phyloP scores from a whole-genome alignment of 106 monocot species.

The Platanthera guangdongensis region DNA sequence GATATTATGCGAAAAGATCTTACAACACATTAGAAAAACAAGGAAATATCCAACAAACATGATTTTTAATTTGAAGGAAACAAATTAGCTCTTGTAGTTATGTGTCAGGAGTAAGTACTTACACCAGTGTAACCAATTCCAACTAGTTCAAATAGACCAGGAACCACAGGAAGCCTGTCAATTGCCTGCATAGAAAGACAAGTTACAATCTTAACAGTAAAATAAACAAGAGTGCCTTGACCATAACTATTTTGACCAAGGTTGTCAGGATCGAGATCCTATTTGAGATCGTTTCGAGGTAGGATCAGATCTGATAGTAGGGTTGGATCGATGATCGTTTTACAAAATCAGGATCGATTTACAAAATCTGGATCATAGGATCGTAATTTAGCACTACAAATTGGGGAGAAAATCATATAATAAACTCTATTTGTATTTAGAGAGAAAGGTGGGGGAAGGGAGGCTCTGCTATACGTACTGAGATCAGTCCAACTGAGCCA shows the following conservation, averaged over 20 bases:
- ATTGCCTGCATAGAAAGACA: conserved; percentile 55
- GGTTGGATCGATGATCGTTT: too few species aligned
- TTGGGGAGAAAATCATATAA: neutral
- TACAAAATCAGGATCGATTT: too few species aligned
- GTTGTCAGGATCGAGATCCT: too few species aligned
- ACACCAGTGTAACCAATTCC: conserved; percentile 94
- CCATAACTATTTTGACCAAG: neutral
- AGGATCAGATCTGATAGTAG: too few species aligned
- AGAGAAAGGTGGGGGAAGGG: neutral
- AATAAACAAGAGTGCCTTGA: neutral
- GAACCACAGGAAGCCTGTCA: conserved; percentile 62
- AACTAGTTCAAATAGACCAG: conserved; percentile 77
- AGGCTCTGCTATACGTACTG: conserved; percentile 28
- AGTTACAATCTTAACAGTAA: neutral
- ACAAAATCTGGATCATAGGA: too few species aligned
- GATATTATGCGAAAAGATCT: too few species aligned
- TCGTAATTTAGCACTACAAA: neutral
- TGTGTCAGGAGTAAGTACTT: conserved; percentile 14
- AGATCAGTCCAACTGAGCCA: conserved; percentile 63
- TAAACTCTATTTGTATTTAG: too few species aligned
- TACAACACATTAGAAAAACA: too few species aligned
- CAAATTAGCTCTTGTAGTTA: neutral
- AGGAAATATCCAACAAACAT: too few species aligned
- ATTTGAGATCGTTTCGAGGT: too few species aligned
- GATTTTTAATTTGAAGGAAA: too few species aligned